Base-by-base conservation (phyloP, 2,329 filamentous ascomycete species). In the Phyllosticta paracitricarpa region DNA sequence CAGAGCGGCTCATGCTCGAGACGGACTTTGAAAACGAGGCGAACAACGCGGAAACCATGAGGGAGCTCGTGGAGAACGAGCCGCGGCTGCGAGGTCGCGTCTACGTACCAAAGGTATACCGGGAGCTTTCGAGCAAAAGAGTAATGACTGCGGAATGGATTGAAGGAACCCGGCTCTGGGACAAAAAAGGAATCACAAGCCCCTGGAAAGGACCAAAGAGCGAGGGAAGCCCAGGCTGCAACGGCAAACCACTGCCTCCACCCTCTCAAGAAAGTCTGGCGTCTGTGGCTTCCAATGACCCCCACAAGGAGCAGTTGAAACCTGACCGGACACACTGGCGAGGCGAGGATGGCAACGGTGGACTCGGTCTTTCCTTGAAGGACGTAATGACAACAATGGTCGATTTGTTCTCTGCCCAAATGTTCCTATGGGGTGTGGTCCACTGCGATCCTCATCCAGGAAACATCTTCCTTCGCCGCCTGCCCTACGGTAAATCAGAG, bases 131-230 rank as follows among this genome's bases (percentile, higher is more conserved):
- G 58, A 91, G 89, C 17, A 88, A 81, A 70, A 83, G 94, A 48
- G 86, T 99, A 56, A 87, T 99, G 79, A 95, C 92, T 0, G 91
- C 93, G 0, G 94, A 99, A 73, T 99, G 94, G 94, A 95, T 99
- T 63, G 94, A 99, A 75, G 94, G 94, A 6, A 85, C 96, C 2
- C 83, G 92, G 1, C 79, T 99, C 2, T 96, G 92, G 91, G 93
- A 97, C 69, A 95, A 95, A 72, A 85, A 89, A 62, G 82, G 87
- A 59, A 87, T 97, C 70, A 88, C 85, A 0, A 81, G 82, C 2
- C 80, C 83, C 4, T 97, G 94, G 93, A 77, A 86, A 48, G 92
- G 91, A 24, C 89, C 89, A 6, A 83, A 85, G 77, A 84, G 87
- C 17, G 80, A 84, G 63, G 90, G 89, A 3, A 93, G 89, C 26